phyloP scores from a whole-genome alignment of 345 rosid genomes.

The Arabidopsis arenosa region DNA sequence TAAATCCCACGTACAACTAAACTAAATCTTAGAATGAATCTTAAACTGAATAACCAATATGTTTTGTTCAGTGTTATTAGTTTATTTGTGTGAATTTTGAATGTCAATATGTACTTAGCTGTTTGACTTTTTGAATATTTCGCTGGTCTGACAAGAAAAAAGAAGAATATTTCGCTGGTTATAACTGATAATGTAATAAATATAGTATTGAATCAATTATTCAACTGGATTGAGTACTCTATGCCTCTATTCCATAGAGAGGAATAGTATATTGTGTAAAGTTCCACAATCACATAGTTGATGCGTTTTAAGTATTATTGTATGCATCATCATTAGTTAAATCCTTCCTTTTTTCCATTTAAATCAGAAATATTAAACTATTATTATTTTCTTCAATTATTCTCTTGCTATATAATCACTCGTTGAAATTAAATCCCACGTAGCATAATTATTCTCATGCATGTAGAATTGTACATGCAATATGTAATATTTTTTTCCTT shows the following conservation, averaged over 20 bases:
- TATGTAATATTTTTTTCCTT: background rate
- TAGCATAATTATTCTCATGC: slow-evolving; percentile 24
- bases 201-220: background rate
- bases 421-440: slow-evolving; percentile 15
- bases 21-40: background rate
- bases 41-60: background rate
- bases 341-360: background rate
- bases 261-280: slow-evolving; percentile 5
- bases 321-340: background rate
- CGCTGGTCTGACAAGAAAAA: background rate
- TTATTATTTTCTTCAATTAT: background rate
- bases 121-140: slow-evolving; percentile 7
- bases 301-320: slow-evolving; percentile 9
- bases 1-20: no score
- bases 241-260: slow-evolving; percentile 1
- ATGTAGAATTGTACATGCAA: slow-evolving; percentile 29
- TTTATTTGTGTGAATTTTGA: background rate
- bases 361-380: background rate
- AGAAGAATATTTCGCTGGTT: background rate
- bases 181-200: slow-evolving; percentile 8
- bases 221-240: background rate
- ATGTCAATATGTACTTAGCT: background rate
- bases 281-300: slow-evolving; percentile 5
- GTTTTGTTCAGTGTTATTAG: background rate
- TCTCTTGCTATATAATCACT: background rate